Evolutionary conservation across 2,329 filamentous ascomycete species (phyloP).

Genomic region (Hansfordia pulvinata): DNA sequence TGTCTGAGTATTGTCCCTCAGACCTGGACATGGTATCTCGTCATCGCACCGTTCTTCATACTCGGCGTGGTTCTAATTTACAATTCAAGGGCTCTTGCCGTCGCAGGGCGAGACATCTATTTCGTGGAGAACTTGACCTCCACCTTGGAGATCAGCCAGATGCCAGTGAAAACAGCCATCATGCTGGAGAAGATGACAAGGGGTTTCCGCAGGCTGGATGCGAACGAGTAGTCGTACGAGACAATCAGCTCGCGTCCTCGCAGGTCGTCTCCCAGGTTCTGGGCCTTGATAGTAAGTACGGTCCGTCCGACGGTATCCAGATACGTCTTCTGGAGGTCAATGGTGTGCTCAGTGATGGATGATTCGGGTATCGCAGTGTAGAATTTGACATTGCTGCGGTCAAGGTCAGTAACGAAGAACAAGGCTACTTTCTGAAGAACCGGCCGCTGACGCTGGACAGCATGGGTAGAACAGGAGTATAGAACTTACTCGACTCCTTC

Average conservation of each 20-base stretch:
- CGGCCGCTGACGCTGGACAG: conserved; percentile 11
- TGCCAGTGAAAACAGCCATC: conserved; percentile 58
- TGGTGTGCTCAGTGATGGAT: conserved; percentile 41
- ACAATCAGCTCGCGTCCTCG: conserved; percentile 74
- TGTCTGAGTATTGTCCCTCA: too few species aligned
- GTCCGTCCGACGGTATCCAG: conserved; percentile 89
- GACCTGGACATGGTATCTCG: too few species aligned
- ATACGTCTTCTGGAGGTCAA: conserved; percentile 69
- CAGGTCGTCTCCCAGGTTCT: conserved; percentile 84
- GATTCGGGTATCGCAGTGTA: conserved; percentile 55
- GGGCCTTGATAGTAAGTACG: conserved; percentile 62
- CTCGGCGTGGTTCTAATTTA: too few species aligned
- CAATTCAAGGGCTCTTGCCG: too few species aligned
- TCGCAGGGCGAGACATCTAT: conserved; percentile 16
- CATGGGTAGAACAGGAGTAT: not conserved
- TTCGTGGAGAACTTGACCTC: conserved; percentile 61
- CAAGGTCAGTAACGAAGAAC: conserved; percentile 30
- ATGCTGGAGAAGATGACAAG: conserved; percentile 64
- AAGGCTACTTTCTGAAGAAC: too few species aligned
- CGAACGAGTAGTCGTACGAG: conserved; percentile 71
- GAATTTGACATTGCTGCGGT: conserved; percentile 63
- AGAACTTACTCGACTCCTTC: conserved; percentile 71
- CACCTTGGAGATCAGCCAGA: conserved; percentile 64
- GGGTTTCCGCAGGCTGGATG: conserved; percentile 72
- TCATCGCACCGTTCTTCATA: too few species aligned